These are phyloP conservation scores for Hypsizygus marmoreus DNA, from an alignment of 768 basidiomycete species.

Conservation along the genomic window DNA sequence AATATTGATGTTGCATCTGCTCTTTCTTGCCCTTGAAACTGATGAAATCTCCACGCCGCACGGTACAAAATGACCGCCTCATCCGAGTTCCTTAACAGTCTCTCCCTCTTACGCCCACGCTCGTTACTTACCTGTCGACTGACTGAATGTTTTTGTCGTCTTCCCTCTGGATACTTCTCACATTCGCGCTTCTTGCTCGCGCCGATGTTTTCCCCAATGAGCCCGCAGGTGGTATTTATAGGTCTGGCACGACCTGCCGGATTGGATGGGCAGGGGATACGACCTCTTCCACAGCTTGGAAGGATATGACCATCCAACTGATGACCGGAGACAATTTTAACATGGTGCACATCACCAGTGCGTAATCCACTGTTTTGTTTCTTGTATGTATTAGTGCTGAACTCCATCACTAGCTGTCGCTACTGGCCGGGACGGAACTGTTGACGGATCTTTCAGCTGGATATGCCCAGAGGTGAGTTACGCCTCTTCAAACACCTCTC, in stretches of 20 bases:
- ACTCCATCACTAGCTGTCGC: constrained; percentile 53
- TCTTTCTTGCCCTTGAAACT: no score
- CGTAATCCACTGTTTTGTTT: constrained; percentile 22
- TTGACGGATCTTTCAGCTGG: constrained; percentile 48
- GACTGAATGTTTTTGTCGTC: constrained; percentile 5
- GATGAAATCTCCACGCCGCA: no score
- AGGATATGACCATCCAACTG: constrained; percentile 69
- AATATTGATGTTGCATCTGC: no score
- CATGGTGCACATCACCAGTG: constrained; percentile 71
- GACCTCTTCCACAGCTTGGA: constrained; percentile 59
- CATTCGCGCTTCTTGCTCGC: constrained; percentile 38
- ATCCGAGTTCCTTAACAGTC: no score
- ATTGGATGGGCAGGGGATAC: constrained; percentile 65
- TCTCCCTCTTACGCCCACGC: no score
- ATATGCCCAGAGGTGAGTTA: constrained; percentile 58
- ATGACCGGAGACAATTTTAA: constrained; percentile 76
- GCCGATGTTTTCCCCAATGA: constrained; percentile 60
- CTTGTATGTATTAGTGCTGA: constrained; percentile 3
- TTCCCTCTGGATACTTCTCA: constrained; percentile 8
- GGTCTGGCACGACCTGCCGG: constrained; percentile 54
- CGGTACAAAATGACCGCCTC: no score
- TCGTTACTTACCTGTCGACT: no score
- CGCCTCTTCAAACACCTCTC: not conserved
- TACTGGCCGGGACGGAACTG: constrained; percentile 61
- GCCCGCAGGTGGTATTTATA: constrained; percentile 62